Evolutionary conservation across 768 basidiomycete species (phyloP).

Genomic region (Pleurotus djamor): DNA sequence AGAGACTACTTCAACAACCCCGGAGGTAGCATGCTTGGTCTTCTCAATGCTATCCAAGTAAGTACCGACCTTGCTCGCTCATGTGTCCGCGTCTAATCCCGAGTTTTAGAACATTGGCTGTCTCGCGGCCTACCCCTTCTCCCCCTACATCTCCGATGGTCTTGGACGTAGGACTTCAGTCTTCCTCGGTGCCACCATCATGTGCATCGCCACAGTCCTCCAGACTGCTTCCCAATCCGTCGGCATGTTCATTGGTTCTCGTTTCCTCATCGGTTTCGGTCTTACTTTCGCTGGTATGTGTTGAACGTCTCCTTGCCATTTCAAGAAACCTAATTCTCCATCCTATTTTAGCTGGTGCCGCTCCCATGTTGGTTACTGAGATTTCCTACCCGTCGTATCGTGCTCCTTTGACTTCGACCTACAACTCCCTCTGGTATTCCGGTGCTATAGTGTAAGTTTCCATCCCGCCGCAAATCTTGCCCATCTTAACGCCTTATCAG

Average conservation of each 20-base stretch:
- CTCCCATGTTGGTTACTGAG: conserved; percentile 84
- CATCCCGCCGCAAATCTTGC: conserved; percentile 1
- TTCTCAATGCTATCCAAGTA: conserved; percentile 76
- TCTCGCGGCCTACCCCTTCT: conserved; percentile 66
- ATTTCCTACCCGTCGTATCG: conserved; percentile 85
- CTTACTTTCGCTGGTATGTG: conserved; percentile 59
- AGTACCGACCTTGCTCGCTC: conserved; percentile 10
- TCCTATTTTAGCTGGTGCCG: conserved; percentile 50
- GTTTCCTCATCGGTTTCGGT: conserved; percentile 78
- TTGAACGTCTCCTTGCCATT: neutral
- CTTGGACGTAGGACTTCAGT: conserved; percentile 67
- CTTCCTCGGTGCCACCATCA: conserved; percentile 68
- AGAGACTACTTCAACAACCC: conserved; percentile 58
- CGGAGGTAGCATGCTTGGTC: conserved; percentile 53
- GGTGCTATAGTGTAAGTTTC: conserved; percentile 68
- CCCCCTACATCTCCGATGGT: conserved; percentile 70
- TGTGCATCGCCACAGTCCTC: conserved; percentile 64
- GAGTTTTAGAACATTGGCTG: conserved; percentile 60
- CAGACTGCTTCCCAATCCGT: conserved; percentile 73
- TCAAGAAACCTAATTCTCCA: conserved; percentile 8
- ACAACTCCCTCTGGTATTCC: conserved; percentile 87
- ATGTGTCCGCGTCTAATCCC: no score
- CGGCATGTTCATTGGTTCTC: conserved; percentile 80
- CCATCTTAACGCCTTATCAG: conserved; percentile 21
- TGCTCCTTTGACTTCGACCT: conserved; percentile 71